Percentiles rank a stretch among this genome's conserved stretches.
Evolutionary conservation across 129 eudicot genomes (phyloP).

Genomic region (Chrysanthemum makinoi): DNA sequence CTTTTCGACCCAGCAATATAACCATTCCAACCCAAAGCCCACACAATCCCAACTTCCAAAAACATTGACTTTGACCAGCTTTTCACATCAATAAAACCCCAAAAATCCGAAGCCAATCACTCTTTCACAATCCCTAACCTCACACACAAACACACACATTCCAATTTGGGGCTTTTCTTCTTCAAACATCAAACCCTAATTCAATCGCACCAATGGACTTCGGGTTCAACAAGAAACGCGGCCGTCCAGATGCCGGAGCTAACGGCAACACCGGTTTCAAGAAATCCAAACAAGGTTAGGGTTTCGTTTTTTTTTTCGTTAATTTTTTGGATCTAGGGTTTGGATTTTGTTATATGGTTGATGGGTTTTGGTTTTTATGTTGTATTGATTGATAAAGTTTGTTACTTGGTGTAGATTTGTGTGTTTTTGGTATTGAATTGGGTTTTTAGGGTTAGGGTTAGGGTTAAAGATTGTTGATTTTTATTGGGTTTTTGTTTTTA

Average conservation of each 20-base stretch:
- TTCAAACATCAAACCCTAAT: background rate
- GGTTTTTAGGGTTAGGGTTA: too few species aligned
- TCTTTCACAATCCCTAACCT: slow-evolving; percentile 16
- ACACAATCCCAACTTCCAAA: background rate
- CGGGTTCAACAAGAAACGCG: slow-evolving; percentile 61
- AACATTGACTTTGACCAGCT: slow-evolving; percentile 15
- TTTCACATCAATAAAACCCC: background rate
- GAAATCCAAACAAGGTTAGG: slow-evolving; percentile 64
- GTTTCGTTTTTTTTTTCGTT: background rate
- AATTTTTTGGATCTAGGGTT: slow-evolving; percentile 34
- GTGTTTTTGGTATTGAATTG: too few species aligned
- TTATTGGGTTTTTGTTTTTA: too few species aligned
- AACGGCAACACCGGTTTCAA: slow-evolving; percentile 68
- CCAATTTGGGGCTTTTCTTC: slow-evolving; percentile 7
- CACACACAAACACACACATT: slow-evolving; percentile 5
- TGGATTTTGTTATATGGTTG: slow-evolving; percentile 6
- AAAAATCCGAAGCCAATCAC: slow-evolving; percentile 1
- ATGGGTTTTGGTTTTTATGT: slow-evolving; percentile 14
- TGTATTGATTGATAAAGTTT: background rate
- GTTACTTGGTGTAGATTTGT: background rate
- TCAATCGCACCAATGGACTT: slow-evolving; percentile 46
- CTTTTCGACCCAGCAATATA: too few species aligned
- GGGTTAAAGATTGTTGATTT: too few species aligned
- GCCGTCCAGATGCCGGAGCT: slow-evolving; percentile 42
- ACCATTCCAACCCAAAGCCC: background rate